A percentile compares a stretch with the other conserved stretches of the same genome.
Conservation (phyloP, 257 asterid species). For the Striga asiatica region DNA sequence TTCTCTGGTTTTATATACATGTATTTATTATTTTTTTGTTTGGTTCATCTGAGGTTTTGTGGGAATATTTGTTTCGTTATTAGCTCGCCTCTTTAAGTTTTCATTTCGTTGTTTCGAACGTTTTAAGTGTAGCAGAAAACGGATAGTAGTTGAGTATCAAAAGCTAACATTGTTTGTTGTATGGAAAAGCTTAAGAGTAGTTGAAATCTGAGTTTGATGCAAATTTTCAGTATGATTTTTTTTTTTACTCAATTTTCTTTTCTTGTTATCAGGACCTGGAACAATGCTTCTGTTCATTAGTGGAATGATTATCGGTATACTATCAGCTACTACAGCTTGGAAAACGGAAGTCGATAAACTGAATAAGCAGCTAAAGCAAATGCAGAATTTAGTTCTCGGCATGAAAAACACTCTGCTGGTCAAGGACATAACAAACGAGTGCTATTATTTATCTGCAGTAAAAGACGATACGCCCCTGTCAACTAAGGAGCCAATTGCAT, state of each 20-base stretch:
- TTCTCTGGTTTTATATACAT: too few relatives aligned
- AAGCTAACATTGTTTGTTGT: too few relatives aligned
- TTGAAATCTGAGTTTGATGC: not conserved
- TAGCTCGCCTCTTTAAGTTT: too few relatives aligned
- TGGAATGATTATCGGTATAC: constrained; percentile 53
- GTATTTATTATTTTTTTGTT: too few relatives aligned
- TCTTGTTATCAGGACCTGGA: constrained; percentile 30
- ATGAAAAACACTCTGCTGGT: constrained; percentile 49
- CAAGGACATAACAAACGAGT: constrained; percentile 28
- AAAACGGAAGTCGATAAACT: constrained; percentile 33
- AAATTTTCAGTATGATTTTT: not conserved
- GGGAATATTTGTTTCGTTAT: too few relatives aligned
- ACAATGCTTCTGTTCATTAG: constrained; percentile 33
- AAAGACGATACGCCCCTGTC: constrained; percentile 8
- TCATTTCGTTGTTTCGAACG: too few relatives aligned
- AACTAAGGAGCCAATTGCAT: constrained; percentile 22
- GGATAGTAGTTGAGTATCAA: too few relatives aligned
- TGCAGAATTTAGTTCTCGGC: constrained; percentile 42
- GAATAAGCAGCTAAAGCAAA: constrained; percentile 39
- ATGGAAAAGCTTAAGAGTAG: too few relatives aligned
- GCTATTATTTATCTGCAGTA: too few relatives aligned
- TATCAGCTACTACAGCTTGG: constrained; percentile 27
- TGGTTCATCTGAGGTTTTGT: too few relatives aligned
- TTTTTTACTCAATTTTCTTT: too few relatives aligned
- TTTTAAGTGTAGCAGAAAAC: too few relatives aligned